phyloP scores from a whole-genome alignment of 2,329 filamentous ascomycete genomes.

The Trichoderma guizhouense region DNA sequence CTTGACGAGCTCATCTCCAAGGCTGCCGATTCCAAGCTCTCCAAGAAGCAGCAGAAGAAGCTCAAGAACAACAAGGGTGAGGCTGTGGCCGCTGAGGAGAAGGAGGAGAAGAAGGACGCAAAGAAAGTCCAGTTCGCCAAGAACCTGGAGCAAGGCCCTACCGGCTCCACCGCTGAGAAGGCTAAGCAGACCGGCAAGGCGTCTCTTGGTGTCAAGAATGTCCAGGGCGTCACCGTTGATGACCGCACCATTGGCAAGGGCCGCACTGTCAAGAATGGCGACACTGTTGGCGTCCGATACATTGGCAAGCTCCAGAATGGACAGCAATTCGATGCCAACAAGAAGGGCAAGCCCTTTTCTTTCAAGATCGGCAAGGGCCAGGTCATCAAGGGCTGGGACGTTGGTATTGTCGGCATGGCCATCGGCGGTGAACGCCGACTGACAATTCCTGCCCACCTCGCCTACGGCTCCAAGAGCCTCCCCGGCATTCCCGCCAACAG shows the following conservation, averaged over 20 bases:
- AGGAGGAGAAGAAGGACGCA: constrained; percentile 61
- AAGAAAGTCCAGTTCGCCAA: constrained; percentile 99
- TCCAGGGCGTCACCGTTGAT: constrained; percentile 88
- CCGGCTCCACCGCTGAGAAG: constrained; percentile 61
- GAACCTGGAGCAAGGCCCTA: constrained; percentile 96
- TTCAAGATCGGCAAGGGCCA: constrained; percentile 94
- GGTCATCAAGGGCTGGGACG: constrained; percentile 99
- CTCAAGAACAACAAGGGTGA: constrained; percentile 98
- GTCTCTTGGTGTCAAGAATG: constrained; percentile 67
- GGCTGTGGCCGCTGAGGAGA: constrained; percentile 61
- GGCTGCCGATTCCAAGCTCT: constrained; percentile 71
- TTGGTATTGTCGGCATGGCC: constrained; percentile 88
- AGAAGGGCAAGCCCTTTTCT: constrained; percentile 95
- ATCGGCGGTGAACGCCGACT: constrained; percentile 91
- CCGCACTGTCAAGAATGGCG: constrained; percentile 81
- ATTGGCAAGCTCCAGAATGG: constrained; percentile 95
- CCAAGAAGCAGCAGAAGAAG: constrained; percentile 98
- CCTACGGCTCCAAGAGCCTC: constrained; percentile 80
- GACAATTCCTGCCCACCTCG: constrained; percentile 80
- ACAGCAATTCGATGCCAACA: constrained; percentile 97
- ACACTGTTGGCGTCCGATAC: constrained; percentile 91
- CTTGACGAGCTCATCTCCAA: constrained; percentile 87
- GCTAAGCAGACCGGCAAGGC: constrained; percentile 41
- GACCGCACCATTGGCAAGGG: constrained; percentile 91
- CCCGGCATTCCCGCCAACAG: constrained; percentile 91